phyloP scores from a whole-genome alignment of 2,329 filamentous ascomycete species.

The Rhynchosporium secalis region DNA sequence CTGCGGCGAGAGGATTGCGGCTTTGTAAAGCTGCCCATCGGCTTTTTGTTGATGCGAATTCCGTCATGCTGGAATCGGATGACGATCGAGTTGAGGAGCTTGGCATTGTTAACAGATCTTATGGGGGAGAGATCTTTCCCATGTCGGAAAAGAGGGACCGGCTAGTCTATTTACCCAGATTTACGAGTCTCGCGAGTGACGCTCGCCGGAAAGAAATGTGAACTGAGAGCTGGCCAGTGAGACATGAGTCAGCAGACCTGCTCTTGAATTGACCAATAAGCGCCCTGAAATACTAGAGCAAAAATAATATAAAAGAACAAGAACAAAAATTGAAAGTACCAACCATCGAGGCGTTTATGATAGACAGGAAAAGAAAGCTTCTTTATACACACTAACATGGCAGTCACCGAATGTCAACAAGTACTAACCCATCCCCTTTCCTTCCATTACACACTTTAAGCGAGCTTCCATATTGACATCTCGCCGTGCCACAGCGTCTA shows the following conservation, averaged over 20 bases:
- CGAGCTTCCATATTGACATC: constrained; percentile 4
- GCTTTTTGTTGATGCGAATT: constrained; percentile 25
- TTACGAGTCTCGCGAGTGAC: not conserved
- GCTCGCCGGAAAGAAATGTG: constrained; percentile 12
- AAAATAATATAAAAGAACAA: not conserved
- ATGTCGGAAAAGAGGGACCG: too few species aligned
- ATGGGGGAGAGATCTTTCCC: not conserved
- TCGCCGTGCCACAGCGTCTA: constrained; percentile 46
- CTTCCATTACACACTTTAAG: not conserved
- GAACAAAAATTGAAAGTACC: not conserved
- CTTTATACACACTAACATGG: constrained; percentile 17
- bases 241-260: constrained; percentile 23
- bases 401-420: constrained; percentile 34
- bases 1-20: constrained; percentile 43
- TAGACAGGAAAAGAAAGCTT: too few species aligned
- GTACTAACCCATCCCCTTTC: constrained; percentile 12
- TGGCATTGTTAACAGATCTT: not conserved
- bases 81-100: not conserved
- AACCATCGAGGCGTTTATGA: not conserved
- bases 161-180: not conserved
- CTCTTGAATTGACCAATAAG: constrained; percentile 33
- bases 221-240: not conserved
- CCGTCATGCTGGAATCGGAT: constrained; percentile 15
- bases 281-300: not conserved
- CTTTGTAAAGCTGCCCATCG: constrained; percentile 35